Evolutionary conservation across 2,329 filamentous ascomycete species (phyloP).

Genomic region (Ascomycota sp.): DNA sequence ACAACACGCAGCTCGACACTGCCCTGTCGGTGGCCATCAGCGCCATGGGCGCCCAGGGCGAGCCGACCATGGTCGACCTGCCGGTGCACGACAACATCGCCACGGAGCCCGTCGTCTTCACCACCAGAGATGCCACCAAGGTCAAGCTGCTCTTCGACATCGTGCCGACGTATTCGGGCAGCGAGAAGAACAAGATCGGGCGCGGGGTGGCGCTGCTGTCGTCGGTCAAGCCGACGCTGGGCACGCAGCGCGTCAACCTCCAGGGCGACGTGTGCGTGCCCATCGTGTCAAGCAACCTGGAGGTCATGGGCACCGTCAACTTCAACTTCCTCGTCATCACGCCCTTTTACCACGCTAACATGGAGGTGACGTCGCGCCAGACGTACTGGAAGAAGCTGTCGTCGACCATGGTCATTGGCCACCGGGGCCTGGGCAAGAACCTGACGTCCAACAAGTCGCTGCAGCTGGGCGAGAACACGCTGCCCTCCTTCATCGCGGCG

Average conservation of each 20-base stretch:
- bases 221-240: slow-evolving; percentile 63
- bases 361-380: slow-evolving; percentile 74
- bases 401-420: slow-evolving; percentile 63
- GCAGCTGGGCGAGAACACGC: slow-evolving; percentile 88
- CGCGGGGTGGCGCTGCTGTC: slow-evolving; percentile 77
- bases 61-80: slow-evolving; percentile 75
- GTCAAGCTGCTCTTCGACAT: slow-evolving; percentile 90
- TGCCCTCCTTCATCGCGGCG: slow-evolving; percentile 88
- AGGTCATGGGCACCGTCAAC: slow-evolving; percentile 84
- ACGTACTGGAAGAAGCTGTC: slow-evolving; percentile 93
- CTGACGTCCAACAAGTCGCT: slow-evolving; percentile 63
- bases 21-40: slow-evolving; percentile 82
- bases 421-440: slow-evolving; percentile 76
- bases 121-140: slow-evolving; percentile 52
- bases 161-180: slow-evolving; percentile 83
- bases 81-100: slow-evolving; percentile 86
- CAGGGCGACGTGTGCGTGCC: slow-evolving; percentile 87
- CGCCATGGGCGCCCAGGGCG: slow-evolving; percentile 65
- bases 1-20: slow-evolving; percentile 84
- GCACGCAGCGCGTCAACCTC: slow-evolving; percentile 71
- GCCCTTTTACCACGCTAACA: slow-evolving; percentile 81
- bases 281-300: slow-evolving; percentile 65
- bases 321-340: slow-evolving; percentile 96
- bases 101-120: slow-evolving; percentile 85
- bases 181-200: slow-evolving; percentile 72